Percentiles rank a stretch among this genome's conserved stretches.
Evolutionary conservation across 148 eudicot species (phyloP).

Genomic region (Simmondsia chinensis): DNA sequence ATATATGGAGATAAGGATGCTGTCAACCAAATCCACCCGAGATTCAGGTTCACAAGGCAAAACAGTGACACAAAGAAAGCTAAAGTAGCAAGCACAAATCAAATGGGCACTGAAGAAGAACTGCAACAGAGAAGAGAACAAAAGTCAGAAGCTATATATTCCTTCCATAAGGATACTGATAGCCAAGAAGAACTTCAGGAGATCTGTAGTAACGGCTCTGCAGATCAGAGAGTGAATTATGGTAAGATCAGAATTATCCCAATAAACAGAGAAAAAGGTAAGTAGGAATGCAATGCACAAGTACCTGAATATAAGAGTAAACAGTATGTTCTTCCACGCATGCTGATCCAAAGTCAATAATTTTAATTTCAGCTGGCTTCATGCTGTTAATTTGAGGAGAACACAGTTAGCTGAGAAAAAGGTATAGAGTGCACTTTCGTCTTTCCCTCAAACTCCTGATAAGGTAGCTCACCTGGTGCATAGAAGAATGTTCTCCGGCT

Average conservation of each 20-base stretch:
- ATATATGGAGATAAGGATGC: no score
- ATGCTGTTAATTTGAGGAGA: conserved; percentile 41
- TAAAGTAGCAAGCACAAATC: no score
- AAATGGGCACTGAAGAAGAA: no score
- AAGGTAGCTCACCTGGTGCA: conserved; percentile 62
- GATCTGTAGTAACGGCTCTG: conserved; percentile 99
- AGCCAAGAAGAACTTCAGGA: conserved; percentile 97
- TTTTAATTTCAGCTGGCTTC: conserved; percentile 88
- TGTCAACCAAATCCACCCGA: no score
- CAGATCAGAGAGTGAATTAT: conserved; percentile 13
- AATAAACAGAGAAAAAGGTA: conserved; percentile 1
- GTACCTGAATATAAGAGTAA: conserved; percentile 96
- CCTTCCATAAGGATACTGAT: conserved; percentile 90
- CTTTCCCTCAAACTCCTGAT: conserved; percentile 1
- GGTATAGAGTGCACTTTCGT: background rate
- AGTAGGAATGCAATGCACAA: conserved; percentile 1
- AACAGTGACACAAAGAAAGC: no score
- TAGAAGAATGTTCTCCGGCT: conserved; percentile 95
- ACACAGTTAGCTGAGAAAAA: conserved; percentile 6
- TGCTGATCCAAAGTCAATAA: conserved; percentile 97
- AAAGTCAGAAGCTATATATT: no score
- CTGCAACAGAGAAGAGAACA: no score
- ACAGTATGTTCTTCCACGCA: conserved; percentile 95
- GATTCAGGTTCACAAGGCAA: no score
- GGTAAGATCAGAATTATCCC: conserved; percentile 1